These are phyloP conservation scores for Grigorovia transvaalensis DNA, from an alignment of 805 yeast genomes.

Conservation along the genomic window DNA sequence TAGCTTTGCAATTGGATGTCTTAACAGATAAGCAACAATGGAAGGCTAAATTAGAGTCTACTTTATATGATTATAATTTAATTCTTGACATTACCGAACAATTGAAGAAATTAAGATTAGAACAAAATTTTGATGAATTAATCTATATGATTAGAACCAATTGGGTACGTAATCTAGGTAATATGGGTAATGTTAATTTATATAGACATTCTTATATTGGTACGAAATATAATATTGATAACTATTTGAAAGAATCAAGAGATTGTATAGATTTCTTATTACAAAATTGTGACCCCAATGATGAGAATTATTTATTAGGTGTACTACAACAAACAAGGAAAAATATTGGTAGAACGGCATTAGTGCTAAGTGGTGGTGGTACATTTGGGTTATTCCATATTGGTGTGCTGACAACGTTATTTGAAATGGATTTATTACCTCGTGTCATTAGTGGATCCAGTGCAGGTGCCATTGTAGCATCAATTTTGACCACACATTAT, in stretches of 20 bases:
- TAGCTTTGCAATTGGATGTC: slow-evolving; percentile 53
- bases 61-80: slow-evolving; percentile 60
- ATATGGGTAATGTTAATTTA: slow-evolving; percentile 70
- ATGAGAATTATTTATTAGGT: slow-evolving; percentile 59
- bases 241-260: slow-evolving; percentile 69
- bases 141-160: slow-evolving; percentile 73
- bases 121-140: slow-evolving; percentile 48
- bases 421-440: slow-evolving; percentile 68
- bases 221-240: slow-evolving; percentile 72
- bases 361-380: slow-evolving; percentile 88
- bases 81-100: slow-evolving; percentile 43
- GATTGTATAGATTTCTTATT: slow-evolving; percentile 25
- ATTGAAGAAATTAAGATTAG: slow-evolving; percentile 48
- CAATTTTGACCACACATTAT: slow-evolving; percentile 74
- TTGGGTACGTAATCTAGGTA: slow-evolving; percentile 75
- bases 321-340: slow-evolving; percentile 78
- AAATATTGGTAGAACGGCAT: slow-evolving; percentile 86
- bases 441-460: slow-evolving; percentile 84
- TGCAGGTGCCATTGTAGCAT: slow-evolving; percentile 89
- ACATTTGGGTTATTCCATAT: slow-evolving; percentile 85
- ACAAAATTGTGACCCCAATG: slow-evolving; percentile 31
- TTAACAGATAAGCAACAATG: slow-evolving; percentile 57
- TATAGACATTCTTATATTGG: slow-evolving; percentile 76
- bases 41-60: slow-evolving; percentile 53
- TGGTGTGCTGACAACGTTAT: slow-evolving; percentile 73